Evolutionary conservation across 257 asterid species (phyloP).

Genomic region (Solanum etuberosum): DNA sequence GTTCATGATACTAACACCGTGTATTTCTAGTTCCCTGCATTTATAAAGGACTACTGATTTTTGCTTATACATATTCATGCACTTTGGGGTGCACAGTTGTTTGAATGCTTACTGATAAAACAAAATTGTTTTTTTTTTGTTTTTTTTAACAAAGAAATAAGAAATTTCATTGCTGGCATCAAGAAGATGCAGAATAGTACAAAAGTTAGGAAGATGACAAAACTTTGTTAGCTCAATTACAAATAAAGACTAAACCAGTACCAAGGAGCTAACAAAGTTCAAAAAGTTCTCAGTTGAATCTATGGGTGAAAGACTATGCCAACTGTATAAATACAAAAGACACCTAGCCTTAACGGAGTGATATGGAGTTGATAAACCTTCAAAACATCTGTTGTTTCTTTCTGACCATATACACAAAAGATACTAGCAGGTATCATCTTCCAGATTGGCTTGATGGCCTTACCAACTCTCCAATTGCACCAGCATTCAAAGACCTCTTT

Average conservation of each 20-base stretch:
- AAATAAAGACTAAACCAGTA: neutral
- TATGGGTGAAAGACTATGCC: neutral
- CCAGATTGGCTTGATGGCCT: neutral
- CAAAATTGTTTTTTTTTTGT: neutral
- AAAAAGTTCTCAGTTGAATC: neutral
- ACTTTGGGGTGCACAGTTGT: neutral
- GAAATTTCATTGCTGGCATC: neutral
- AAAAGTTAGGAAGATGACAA: neutral
- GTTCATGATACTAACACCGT: neutral
- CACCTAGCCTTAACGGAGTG: neutral
- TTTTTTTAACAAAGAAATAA: neutral
- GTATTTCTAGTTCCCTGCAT: neutral
- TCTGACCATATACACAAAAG: neutral
- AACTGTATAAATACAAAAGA: neutral
- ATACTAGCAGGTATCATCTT: neutral
- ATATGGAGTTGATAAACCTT: neutral
- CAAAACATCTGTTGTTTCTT: neutral
- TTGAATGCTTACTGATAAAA: neutral
- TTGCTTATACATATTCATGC: neutral
- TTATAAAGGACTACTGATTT: neutral
- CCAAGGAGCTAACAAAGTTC: neutral
- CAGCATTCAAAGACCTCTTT: neutral
- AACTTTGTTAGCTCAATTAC: neutral
- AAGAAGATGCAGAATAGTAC: neutral
- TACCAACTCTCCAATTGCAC: neutral